A percentile compares a stretch with the other conserved stretches of the same genome.
Conservation (phyloP, 116 monocot species). For the Posidonia oceanica region DNA sequence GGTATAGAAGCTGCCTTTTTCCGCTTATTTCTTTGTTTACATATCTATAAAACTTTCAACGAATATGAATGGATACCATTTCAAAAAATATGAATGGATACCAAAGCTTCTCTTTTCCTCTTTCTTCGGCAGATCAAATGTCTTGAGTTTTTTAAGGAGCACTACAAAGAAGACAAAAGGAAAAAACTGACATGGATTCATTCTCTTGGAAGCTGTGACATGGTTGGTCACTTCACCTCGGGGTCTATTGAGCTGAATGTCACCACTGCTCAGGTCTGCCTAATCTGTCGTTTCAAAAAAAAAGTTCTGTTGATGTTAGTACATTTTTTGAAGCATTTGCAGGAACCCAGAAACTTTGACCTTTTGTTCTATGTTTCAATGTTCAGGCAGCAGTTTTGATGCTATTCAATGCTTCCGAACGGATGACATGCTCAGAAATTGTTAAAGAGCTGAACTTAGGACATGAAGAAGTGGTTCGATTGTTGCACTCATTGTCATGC, state of each 20-base stretch:
- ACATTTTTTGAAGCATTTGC: too few species aligned
- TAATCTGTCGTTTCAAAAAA: too few species aligned
- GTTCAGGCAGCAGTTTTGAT: slow-evolving; percentile 33
- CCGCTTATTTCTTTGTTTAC: not conserved
- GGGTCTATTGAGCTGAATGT: slow-evolving; percentile 44
- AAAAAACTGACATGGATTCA: slow-evolving; percentile 53
- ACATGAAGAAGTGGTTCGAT: slow-evolving; percentile 31
- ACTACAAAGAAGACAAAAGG: slow-evolving; percentile 44
- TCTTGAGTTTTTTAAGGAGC: slow-evolving; percentile 39
- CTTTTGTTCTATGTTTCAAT: too few species aligned
- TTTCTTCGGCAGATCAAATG: slow-evolving; percentile 32
- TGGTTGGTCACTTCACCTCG: slow-evolving; percentile 46
- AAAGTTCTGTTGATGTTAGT: too few species aligned
- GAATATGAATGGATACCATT: not conserved
- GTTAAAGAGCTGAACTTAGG: slow-evolving; percentile 30
- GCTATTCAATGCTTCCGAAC: slow-evolving; percentile 34
- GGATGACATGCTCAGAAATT: slow-evolving; percentile 39
- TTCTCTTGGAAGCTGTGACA: slow-evolving; percentile 46
- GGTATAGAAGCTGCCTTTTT: slow-evolving; percentile 11
- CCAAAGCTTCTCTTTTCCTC: not conserved
- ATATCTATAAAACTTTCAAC: not conserved
- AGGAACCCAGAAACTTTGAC: too few species aligned
- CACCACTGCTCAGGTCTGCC: slow-evolving; percentile 42
- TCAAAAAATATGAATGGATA: not conserved
- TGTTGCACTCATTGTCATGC: slow-evolving; percentile 47